Evolutionary conservation across 192 early-diverging fungal genomes (phyloP), one percentile per base, ranked within the genome.

Genomic region (Physocladia obscura): DNA sequence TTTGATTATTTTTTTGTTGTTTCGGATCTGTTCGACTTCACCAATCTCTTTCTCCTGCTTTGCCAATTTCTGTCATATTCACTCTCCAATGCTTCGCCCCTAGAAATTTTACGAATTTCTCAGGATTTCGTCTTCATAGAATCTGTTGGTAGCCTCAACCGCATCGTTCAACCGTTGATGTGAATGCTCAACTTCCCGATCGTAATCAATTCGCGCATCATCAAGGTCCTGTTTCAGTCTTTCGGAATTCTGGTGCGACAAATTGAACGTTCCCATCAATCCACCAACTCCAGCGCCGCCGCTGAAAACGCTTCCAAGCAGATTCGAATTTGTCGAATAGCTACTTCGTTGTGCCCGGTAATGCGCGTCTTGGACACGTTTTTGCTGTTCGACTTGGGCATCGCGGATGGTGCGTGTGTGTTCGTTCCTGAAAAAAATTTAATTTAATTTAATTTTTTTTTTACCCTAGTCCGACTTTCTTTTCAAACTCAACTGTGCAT

Each of bases 321-420:
- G 19, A 5, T 30, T 57, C 5, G 52, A 13, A 11, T 36, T 52
- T 13, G 19, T n/a, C 11, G 24, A 24, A 44, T 52, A 29, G 21
- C 49, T 61, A 31, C 52, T 30, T 21, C 62, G 65, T 26, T 61
- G 26, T 27, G 35, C 21, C 13, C 61, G 27, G 40, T 62, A 75
- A 56, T 75, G 54, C 15, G 67, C 67, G 60, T 75, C 60, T 44
- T 62, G 57, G 27, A 75, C 59, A 21, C 29, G 29, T 13, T 47
- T 38, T 19, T 75, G 56, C 36, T 75, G 74, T 5, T 62, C 39
- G 17, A 75, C 35, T 62, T 75, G 74, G 1, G 67, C 67, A 32
- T 75, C 74, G 38, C 74, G 56, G 49, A 75, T 75, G 21, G 55
- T 37, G 31, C 74, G 48, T 22, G 74, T 75, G 59, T 75, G 74